phyloP scores from a whole-genome alignment of 495 filamentous ascomycete genomes.

The Penicillium cinerascens region DNA sequence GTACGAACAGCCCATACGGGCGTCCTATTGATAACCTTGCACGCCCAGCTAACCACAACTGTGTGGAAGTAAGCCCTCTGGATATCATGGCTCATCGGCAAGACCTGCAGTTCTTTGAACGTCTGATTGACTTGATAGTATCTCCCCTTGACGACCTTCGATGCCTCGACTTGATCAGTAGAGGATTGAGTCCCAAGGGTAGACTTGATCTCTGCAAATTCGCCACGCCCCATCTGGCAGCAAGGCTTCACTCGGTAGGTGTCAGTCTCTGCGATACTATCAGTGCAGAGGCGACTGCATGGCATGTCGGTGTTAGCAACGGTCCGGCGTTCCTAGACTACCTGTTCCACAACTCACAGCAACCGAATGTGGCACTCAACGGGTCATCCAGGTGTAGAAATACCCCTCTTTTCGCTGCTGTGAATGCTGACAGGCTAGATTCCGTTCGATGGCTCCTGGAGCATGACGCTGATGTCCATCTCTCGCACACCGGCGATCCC shows the following conservation, averaged over 20 bases:
- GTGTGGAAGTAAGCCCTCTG: not conserved
- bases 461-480: not conserved
- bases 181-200: not conserved
- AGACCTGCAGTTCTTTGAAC: not conserved
- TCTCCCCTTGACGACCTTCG: not conserved
- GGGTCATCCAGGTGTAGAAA: not conserved
- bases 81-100: not conserved
- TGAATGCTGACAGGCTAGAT: not conserved
- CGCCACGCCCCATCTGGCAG: not conserved
- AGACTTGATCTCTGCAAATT: not conserved
- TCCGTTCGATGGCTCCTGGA: not conserved
- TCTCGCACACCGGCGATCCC: not conserved
- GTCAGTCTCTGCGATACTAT: not conserved
- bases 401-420: not conserved
- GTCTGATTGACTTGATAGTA: not conserved
- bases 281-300: not conserved
- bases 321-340: conserved; percentile 7
- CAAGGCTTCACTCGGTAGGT: not conserved
- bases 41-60: not conserved
- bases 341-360: not conserved
- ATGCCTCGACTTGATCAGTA: not conserved
- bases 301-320: conserved; percentile 11
- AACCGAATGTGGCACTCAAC: not conserved
- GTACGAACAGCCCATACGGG: not conserved
- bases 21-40: not conserved